These are phyloP conservation scores for Cephaloascus fragrans DNA, from an alignment of 805 yeast genomes.

Conservation along the genomic window DNA sequence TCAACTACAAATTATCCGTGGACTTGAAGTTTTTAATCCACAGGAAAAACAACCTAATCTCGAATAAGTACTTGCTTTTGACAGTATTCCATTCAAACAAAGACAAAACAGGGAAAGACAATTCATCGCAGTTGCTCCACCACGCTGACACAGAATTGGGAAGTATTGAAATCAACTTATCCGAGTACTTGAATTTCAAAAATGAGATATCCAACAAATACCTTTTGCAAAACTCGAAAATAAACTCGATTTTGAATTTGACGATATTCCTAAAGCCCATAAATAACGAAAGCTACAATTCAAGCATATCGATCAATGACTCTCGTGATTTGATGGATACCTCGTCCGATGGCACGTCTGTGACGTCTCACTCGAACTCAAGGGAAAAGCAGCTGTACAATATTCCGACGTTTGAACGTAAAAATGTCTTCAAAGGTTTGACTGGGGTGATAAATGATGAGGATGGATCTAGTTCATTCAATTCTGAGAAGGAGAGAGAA, in stretches of 20 bases:
- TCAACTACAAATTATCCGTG: constrained; percentile 22
- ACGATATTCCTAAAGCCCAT: constrained; percentile 36
- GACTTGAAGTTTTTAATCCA: constrained; percentile 30
- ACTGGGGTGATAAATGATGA: constrained; percentile 24
- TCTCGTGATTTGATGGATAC: background rate
- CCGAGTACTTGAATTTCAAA: constrained; percentile 57
- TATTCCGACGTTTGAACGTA: constrained; percentile 29
- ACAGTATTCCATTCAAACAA: constrained; percentile 25
- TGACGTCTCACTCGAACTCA: constrained; percentile 9
- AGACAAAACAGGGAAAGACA: constrained; percentile 7
- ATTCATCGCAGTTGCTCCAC: constrained; percentile 8
- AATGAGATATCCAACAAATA: constrained; percentile 50
- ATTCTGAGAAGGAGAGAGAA: too few species aligned
- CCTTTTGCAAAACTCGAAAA: constrained; percentile 65
- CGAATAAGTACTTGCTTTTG: constrained; percentile 31
- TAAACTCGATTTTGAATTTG: constrained; percentile 69
- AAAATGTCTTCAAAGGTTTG: constrained; percentile 39
- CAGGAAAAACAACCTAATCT: constrained; percentile 24
- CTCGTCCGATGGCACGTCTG: background rate
- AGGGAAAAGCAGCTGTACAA: constrained; percentile 22
- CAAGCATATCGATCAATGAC: constrained; percentile 2
- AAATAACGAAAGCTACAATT: constrained; percentile 1
- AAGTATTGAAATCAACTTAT: constrained; percentile 49
- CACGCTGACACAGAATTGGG: constrained; percentile 46
- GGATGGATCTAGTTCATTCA: background rate